Evolutionary conservation across 805 yeast genomes (phyloP).

Genomic region (Candida krabiensis): DNA sequence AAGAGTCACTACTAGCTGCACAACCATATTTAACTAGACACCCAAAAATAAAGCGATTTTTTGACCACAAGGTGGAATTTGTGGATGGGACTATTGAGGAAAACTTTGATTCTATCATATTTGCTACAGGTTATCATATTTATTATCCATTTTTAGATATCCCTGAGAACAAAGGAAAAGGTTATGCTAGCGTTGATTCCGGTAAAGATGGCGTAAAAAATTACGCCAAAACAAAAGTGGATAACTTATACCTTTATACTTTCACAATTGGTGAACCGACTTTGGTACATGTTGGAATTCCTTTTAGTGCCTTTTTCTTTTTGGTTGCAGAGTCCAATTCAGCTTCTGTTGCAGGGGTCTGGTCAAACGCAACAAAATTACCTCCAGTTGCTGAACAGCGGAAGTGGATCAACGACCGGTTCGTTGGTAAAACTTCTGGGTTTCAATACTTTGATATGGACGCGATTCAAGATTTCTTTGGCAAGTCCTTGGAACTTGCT

Average conservation of each 20-base stretch:
- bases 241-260: constrained; percentile 31
- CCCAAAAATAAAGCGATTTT: constrained; percentile 28
- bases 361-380: constrained; percentile 43
- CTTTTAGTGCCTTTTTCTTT: constrained; percentile 45
- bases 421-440: constrained; percentile 11
- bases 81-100: constrained; percentile 32
- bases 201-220: constrained; percentile 29
- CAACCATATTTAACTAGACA: constrained; percentile 16
- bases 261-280: constrained; percentile 43
- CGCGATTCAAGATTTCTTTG: constrained; percentile 12
- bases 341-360: constrained; percentile 55
- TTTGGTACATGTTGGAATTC: constrained; percentile 39
- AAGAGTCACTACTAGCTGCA: background rate
- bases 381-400: constrained; percentile 34
- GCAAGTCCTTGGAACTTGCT: constrained; percentile 7
- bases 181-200: constrained; percentile 28
- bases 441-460: constrained; percentile 17
- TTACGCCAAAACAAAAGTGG: constrained; percentile 17
- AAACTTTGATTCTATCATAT: constrained; percentile 40
- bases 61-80: constrained; percentile 30
- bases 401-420: constrained; percentile 16
- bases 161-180: constrained; percentile 21
- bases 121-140: constrained; percentile 52
- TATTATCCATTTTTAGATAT: constrained; percentile 40
- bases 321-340: constrained; percentile 50